Conservation (phyloP, 2,329 filamentous ascomycete species). For the Pseudogymnoascus sp. region DNA sequence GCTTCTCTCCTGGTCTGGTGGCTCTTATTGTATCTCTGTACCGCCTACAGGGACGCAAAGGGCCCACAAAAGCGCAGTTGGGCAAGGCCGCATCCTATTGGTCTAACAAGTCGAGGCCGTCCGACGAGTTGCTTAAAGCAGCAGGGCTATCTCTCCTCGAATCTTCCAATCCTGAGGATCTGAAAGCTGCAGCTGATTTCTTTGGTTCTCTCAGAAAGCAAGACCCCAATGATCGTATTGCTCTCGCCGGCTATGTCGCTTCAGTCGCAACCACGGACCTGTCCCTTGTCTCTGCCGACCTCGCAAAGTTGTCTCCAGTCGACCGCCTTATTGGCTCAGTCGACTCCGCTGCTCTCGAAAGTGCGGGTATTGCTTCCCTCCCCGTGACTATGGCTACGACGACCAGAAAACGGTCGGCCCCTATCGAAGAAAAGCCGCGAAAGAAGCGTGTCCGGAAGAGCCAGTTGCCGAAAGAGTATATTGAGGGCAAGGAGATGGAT, state of each 20-base stretch:
- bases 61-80: slow-evolving; percentile 65
- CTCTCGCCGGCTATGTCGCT: slow-evolving; percentile 78
- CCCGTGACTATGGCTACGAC: slow-evolving; percentile 31
- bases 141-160: slow-evolving; percentile 77
- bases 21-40: slow-evolving; percentile 76
- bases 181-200: slow-evolving; percentile 65
- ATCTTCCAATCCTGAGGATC: slow-evolving; percentile 62
- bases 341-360: slow-evolving; percentile 55
- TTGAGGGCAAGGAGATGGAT: slow-evolving; percentile 72
- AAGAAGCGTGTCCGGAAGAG: slow-evolving; percentile 52
- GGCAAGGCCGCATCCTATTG: slow-evolving; percentile 76
- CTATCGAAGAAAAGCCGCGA: slow-evolving; percentile 37
- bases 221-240: slow-evolving; percentile 60
- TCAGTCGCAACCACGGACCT: slow-evolving; percentile 61
- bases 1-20: slow-evolving; percentile 78
- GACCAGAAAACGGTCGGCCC: slow-evolving; percentile 42
- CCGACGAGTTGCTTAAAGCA: slow-evolving; percentile 66
- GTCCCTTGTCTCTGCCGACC: slow-evolving; percentile 46
- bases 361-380: slow-evolving; percentile 54
- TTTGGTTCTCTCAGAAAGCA: slow-evolving; percentile 65
- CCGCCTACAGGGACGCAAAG: slow-evolving; percentile 64
- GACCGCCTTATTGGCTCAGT: slow-evolving; percentile 53
- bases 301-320: slow-evolving; percentile 53
- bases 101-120: slow-evolving; percentile 53
- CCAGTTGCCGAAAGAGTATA: slow-evolving; percentile 65